Conservation (phyloP, 257 asterid species). For the Nicotiana tomentosiformis region DNA sequence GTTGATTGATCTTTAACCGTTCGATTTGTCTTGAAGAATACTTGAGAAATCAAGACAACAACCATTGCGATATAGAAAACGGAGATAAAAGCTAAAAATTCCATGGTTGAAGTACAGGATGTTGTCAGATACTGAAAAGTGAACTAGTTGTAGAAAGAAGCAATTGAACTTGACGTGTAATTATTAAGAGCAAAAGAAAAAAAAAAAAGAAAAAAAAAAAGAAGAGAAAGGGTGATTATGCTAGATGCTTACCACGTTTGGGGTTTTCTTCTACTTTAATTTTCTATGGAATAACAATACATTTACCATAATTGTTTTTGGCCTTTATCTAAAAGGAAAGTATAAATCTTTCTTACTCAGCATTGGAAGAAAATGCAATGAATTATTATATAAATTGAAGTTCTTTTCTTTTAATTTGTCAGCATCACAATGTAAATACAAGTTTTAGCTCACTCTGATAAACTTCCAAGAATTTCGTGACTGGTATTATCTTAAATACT, state of each 20-base stretch:
- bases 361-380: not conserved
- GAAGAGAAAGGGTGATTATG: not conserved
- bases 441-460: not conserved
- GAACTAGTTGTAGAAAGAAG: not conserved
- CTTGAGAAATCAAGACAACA: conserved; percentile 29
- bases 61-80: conserved; percentile 19
- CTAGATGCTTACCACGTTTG: too few species aligned
- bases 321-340: not conserved
- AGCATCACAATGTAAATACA: not conserved
- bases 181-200: not conserved
- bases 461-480: not conserved
- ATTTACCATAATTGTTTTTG: not conserved
- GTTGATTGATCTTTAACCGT: conserved; percentile 61
- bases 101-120: not conserved
- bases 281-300: not conserved
- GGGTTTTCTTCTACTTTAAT: too few species aligned
- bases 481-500: not conserved
- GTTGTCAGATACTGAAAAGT: not conserved
- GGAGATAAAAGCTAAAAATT: not conserved
- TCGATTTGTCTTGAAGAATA: conserved; percentile 45
- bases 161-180: not conserved
- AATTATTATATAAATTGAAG: not conserved
- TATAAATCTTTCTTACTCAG: not conserved
- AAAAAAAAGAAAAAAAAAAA: not conserved
- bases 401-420: too few species aligned